Evolutionary conservation across 2,329 filamentous ascomycete species (phyloP), one percentile per base, ranked within the genome.

Genomic region (Aspergillus brunneoviolaceus): DNA sequence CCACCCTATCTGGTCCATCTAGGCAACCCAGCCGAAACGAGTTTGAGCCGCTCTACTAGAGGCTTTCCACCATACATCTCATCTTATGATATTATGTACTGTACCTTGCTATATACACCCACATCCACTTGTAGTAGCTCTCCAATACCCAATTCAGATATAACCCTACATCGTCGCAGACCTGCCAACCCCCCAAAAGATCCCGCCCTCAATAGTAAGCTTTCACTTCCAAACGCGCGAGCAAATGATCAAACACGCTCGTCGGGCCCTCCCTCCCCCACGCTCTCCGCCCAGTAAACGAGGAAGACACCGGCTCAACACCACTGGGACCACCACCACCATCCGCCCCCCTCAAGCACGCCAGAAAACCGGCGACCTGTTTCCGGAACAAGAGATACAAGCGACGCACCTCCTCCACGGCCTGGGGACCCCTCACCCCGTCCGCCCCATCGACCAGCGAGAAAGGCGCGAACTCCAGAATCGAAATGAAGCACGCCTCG

Each of bases 351-450:
- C 84, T 72, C 86, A 95, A 1, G 90, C 90, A 51, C 81, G 88
- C 59, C 16, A 95, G 81, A 67, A 96, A 95, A 0, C 90, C 84
- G 27, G 85, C 83, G 0, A 91, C 82, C 68, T 92, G 91, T 72
- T 87, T 90, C 70, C 82, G 84, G 68, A 96, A 91, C 33, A 79
- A 79, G 3, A 75, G 72, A 71, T 94, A 91, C 14, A 94, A 71
- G 19, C 81, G 77, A 52, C 69, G 73, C 12, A 82, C 70, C n/a
- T 76, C 71, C 12, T 72, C 74, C 59, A 77, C 76, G 6, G 69
- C 71, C 14, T 77, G 64, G 11, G 11, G 11, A 65, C 77, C 65
- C 49, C 78, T 75, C 12, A 78, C 63, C 16, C 74, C 74, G 63
- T 77, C 77, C n/a, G 77, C 67, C 2, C 73, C 74, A 61, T 77